Evolutionary conservation across 352 stramenopile species (phyloP), one percentile per base, ranked within the genome.

Genomic region (Pythium periplocum): DNA sequence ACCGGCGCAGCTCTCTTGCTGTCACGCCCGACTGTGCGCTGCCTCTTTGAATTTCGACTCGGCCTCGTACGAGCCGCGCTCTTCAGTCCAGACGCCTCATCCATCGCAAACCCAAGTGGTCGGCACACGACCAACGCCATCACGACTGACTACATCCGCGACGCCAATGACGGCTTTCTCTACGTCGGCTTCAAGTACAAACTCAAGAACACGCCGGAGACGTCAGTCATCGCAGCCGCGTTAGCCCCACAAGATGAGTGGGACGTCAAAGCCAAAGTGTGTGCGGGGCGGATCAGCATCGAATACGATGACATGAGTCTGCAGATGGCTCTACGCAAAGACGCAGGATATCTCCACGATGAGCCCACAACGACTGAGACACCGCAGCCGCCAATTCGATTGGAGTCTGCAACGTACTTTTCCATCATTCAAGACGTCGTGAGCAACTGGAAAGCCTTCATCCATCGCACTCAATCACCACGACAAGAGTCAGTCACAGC

Each of bases 131-230:
- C 67, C 55, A 87, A 81, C 39, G 73, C 64, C 54, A 73, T 88
- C 38, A 69, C 69, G 32, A 83, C 64, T 40, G 73, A 86, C 42
- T 87, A 86, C 61, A 92, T 90, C 35, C 69, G 67, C 11, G 70
- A 83, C 32, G 66, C 62, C 0, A 66, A 70, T 51, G 79, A 92
- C 48, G 78, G 81, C 7, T 92, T 84, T 45, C 60, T 90, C 10
- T 92, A 90, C 55, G 30, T 87, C 40, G 81, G 81, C 4, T 44
- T 90, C 38, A 86, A 77, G 46, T 90, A 88, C 59, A 78, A 76
- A 33, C 62, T 61, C 42, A 67, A 61, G 32, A 45, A 57, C 31
- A 42, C 53, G 6, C 59, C 61, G 4, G 44, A 47, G 48, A 59
- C 50, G n/a, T 17, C 39, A 48, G 40, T 10, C 37, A 6, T 5